Conservation (phyloP, 352 stramenopile species). For the Peronospora destructor region DNA sequence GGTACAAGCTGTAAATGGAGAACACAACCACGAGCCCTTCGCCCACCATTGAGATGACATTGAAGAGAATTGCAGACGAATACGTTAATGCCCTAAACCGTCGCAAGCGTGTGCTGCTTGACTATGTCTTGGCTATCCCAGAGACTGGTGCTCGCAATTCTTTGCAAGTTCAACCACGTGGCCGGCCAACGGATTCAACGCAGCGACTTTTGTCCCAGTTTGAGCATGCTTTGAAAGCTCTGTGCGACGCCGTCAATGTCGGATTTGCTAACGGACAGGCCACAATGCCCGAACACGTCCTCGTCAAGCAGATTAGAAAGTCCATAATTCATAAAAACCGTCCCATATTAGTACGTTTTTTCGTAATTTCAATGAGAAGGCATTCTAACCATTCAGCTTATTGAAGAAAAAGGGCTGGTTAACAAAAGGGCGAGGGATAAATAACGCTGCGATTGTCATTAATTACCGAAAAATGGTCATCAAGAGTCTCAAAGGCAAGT, state of each 20-base stretch:
- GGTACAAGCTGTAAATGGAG: not conserved
- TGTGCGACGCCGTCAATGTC: not conserved
- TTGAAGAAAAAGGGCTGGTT: no score
- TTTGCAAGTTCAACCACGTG: not conserved
- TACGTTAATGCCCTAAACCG: not conserved
- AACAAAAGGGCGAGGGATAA: no score
- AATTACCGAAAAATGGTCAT: conserved; percentile 19
- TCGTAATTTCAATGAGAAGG: no score
- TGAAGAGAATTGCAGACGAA: not conserved
- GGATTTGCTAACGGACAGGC: no score
- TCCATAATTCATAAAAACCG: no score
- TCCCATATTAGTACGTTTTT: no score
- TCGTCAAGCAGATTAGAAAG: not conserved
- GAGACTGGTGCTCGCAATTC: not conserved
- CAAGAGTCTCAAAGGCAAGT: conserved; percentile 82
- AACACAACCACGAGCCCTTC: not conserved
- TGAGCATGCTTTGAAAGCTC: not conserved
- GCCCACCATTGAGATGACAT: not conserved
- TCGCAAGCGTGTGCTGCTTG: not conserved
- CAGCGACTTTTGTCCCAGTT: not conserved
- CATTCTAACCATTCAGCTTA: no score
- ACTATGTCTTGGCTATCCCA: not conserved
- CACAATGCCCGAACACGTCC: no score
- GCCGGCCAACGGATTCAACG: not conserved
- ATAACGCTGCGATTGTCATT: no score